A percentile compares a stretch with the other conserved stretches of the same genome.
Conservation (phyloP, 352 stramenopile species). For the Phytophthora ohioensis region DNA sequence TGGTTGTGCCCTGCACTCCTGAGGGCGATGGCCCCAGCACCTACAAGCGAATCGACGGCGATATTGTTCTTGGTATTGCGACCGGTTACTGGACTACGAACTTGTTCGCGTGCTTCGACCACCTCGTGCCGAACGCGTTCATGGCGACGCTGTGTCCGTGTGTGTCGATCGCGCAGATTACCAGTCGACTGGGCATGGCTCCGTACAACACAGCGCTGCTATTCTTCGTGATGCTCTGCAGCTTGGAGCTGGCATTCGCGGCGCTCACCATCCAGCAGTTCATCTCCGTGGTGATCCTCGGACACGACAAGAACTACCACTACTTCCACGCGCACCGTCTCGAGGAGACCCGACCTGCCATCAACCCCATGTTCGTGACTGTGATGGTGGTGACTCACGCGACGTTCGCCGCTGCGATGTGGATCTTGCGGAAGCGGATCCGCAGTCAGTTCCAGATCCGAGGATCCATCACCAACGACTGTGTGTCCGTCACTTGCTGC, state of each 20-base stretch:
- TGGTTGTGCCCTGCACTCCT: slow-evolving; percentile 26
- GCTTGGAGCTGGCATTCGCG: slow-evolving; percentile 19
- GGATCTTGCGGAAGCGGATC: slow-evolving; percentile 47
- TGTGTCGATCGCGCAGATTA: slow-evolving; percentile 64
- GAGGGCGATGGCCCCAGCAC: slow-evolving; percentile 19
- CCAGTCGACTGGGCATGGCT: slow-evolving; percentile 53
- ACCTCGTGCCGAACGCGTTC: slow-evolving; percentile 58
- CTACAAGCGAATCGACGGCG: slow-evolving; percentile 38
- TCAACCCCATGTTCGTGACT: slow-evolving; percentile 32
- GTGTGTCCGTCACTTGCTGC: slow-evolving; percentile 45
- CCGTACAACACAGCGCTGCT: slow-evolving; percentile 51
- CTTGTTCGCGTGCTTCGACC: slow-evolving; percentile 56
- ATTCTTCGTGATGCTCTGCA: slow-evolving; percentile 40
- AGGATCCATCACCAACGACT: slow-evolving; percentile 50
- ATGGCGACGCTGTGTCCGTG: slow-evolving; percentile 65
- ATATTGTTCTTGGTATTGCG: slow-evolving; percentile 30
- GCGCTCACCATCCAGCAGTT: slow-evolving; percentile 29
- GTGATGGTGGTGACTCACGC: slow-evolving; percentile 31
- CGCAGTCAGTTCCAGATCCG: slow-evolving; percentile 63
- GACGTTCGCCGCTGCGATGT: slow-evolving; percentile 37
- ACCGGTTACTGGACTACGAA: slow-evolving; percentile 39
- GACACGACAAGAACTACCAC: slow-evolving; percentile 18
- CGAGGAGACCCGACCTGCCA: slow-evolving; percentile 23
- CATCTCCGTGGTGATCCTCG: slow-evolving; percentile 27
- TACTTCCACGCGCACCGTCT: slow-evolving; percentile 43